phyloP scores from a whole-genome alignment of 2,329 filamentous ascomycete species.

The Apiospora rasikravindrae region DNA sequence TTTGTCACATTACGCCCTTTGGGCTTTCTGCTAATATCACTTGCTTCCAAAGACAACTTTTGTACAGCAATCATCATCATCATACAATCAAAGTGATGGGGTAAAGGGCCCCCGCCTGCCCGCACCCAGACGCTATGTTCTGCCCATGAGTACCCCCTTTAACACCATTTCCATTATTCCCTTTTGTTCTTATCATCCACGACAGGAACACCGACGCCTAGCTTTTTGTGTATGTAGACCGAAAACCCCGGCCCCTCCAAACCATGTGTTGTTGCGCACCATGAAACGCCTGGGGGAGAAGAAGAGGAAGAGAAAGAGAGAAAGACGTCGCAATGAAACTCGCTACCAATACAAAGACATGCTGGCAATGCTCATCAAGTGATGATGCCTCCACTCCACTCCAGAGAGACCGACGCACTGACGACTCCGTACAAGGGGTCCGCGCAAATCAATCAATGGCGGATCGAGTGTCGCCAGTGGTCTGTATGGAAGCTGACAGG shows the following conservation, averaged over 20 bases:
- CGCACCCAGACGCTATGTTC: not conserved
- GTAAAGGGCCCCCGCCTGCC: slow-evolving; percentile 7
- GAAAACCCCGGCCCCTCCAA: slow-evolving; percentile 9
- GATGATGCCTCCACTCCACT: not conserved
- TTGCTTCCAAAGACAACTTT: slow-evolving; percentile 11
- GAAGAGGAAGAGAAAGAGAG: not conserved
- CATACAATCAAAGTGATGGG: slow-evolving; percentile 12
- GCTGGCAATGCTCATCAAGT: slow-evolving; percentile 14
- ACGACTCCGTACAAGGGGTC: not conserved
- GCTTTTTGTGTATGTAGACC: slow-evolving; percentile 18
- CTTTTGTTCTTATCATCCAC: not conserved
- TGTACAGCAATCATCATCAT: slow-evolving; percentile 7
- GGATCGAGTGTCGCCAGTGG: slow-evolving; percentile 53
- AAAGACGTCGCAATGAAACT: slow-evolving; percentile 14
- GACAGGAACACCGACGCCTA: slow-evolving; percentile 11
- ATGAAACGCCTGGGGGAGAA: slow-evolving; percentile 12
- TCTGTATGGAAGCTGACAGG: slow-evolving; percentile 66
- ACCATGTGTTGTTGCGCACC: slow-evolving; percentile 10
- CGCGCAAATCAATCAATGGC: slow-evolving; percentile 34
- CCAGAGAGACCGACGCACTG: not conserved
- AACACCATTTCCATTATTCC: slow-evolving; percentile 15
- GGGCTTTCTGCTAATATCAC: slow-evolving; percentile 10
- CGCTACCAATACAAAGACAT: slow-evolving; percentile 20
- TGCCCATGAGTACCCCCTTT: not conserved
- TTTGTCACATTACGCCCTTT: slow-evolving; percentile 5